phyloP scores from a whole-genome alignment of 2,329 filamentous ascomycete species.

The Chaetomiaceae sp. region DNA sequence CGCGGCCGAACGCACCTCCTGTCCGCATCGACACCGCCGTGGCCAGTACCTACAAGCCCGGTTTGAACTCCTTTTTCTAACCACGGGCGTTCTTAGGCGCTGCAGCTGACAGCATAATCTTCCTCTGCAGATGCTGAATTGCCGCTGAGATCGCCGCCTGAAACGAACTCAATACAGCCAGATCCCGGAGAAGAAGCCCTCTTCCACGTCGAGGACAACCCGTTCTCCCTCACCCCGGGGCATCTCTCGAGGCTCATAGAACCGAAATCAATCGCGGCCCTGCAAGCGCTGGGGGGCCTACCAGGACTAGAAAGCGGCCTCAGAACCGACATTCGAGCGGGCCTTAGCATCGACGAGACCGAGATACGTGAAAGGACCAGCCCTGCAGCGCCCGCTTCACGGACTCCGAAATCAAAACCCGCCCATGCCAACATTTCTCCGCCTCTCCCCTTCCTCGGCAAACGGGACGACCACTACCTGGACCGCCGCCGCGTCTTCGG shows the following conservation, averaged over 20 bases:
- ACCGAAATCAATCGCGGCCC: slow-evolving; percentile 70
- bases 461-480: too few species aligned
- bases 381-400: too few species aligned
- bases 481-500: slow-evolving; percentile 67
- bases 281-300: slow-evolving; percentile 70
- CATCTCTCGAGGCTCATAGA: slow-evolving; percentile 73
- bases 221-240: slow-evolving; percentile 68
- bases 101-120: not conserved
- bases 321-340: slow-evolving; percentile 58
- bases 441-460: too few species aligned
- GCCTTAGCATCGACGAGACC: slow-evolving; percentile 67
- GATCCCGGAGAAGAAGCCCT: slow-evolving; percentile 70
- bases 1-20: not conserved
- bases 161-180: slow-evolving; percentile 35
- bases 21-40: not conserved
- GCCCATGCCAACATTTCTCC: too few species aligned
- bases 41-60: not conserved
- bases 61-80: not conserved
- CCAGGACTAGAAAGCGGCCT: slow-evolving; percentile 69
- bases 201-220: slow-evolving; percentile 63
- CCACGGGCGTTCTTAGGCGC: too few species aligned
- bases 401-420: too few species aligned
- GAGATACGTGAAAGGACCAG: too few species aligned
- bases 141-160: not conserved
- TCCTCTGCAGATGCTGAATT: slow-evolving; percentile 37